Evolutionary conservation across 2,329 filamentous ascomycete genomes (phyloP), one percentile per base, ranked within the genome.

Genomic region (Neofusicoccum ribis): DNA sequence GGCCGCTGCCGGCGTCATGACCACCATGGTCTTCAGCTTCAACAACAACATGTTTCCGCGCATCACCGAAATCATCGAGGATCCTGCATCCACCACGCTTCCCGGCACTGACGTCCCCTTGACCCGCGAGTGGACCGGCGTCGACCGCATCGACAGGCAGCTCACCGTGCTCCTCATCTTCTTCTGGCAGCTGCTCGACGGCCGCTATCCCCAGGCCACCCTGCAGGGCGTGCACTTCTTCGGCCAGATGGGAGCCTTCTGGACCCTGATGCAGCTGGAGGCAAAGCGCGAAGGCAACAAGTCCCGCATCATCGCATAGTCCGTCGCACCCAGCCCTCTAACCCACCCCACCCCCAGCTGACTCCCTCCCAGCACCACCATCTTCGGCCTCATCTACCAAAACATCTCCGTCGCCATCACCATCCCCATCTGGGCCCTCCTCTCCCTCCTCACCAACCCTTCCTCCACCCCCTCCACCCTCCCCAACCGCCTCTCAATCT

Each of bases 11-110:
- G 63, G 50, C 20, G 36, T 58, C 11, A 23, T 39, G 11, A 54
- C 49, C 14, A 47, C 43, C 34, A 39, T 58, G 41, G 44, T 64
- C 51, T 64, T 56, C 43, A 56, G 49, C 63, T 15, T 14, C 63
- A 64, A 64, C 63, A 64, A 64, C 73, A 0, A 85, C 85, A 69
- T 86, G 84, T 62, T 85, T 80, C 86, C 86, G 7, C n/a, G 14
- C 9, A 46, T 63, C 14, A 36, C 61, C 31, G 1, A 81, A 76
- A 74, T 87, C 85, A 70, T 83, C 77, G 67, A 79, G 75, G 62
- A 80, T 74, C 47, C 75, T 5, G 14, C 27, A 34, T 8, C 23
- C 20, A 49, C 59, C 36, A 49, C 37, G 7, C 14, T 62, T 1
- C 63, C 63, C 31, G 63, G 52, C 34, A 41, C 63, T 3, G 46